Conservation (phyloP, 2,329 filamentous ascomycete genomes). For the Fusarium transvaalense region DNA sequence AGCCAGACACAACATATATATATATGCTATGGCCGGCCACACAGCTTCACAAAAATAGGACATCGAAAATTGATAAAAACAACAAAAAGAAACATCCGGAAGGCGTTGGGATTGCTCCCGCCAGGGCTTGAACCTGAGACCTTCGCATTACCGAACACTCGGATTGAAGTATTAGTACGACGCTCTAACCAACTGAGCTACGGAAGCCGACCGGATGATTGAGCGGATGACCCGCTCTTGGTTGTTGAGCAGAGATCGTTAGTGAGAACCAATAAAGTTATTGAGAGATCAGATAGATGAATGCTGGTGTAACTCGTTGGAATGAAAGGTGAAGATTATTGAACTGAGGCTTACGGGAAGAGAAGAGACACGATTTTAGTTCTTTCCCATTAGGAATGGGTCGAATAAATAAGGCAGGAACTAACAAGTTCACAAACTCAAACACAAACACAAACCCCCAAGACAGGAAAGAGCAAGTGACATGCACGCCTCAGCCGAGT, state of each 20-base stretch:
- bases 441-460: background rate
- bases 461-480: background rate
- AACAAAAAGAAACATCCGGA: slow-evolving; percentile 26
- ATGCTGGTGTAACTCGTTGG: background rate
- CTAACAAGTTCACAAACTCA: background rate
- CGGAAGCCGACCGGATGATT: slow-evolving; percentile 39
- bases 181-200: slow-evolving; percentile 43
- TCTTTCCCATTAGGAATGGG: background rate
- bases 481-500: slow-evolving; percentile 7
- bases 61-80: background rate
- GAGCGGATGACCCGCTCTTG: slow-evolving; percentile 32
- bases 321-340: background rate
- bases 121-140: slow-evolving; percentile 35
- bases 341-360: background rate
- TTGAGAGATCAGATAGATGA: too few species aligned
- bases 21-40: background rate
- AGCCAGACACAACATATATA: too few species aligned
- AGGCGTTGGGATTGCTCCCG: slow-evolving; percentile 33
- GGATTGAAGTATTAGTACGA: slow-evolving; percentile 33
- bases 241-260: background rate
- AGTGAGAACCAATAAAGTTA: slow-evolving; percentile 12
- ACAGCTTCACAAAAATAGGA: background rate
- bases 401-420: background rate
- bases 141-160: slow-evolving; percentile 29
- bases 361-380: background rate